Evolutionary conservation across 768 basidiomycete species (phyloP).

Genomic region (Xerocomellus chrysenteron): DNA sequence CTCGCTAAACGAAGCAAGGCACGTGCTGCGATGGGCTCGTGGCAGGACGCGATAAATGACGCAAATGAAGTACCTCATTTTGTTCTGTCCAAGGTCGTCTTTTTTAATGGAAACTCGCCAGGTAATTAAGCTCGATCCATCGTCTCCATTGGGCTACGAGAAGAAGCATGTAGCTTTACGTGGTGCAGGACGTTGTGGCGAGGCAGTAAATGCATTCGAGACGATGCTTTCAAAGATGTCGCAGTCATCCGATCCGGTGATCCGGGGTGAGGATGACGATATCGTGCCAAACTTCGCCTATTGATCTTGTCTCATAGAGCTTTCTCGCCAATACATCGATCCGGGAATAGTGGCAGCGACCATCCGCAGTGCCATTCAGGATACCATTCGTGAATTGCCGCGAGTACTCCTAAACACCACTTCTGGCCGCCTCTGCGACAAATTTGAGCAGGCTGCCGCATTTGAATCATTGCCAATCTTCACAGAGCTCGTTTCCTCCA

Average conservation of each 20-base stretch:
- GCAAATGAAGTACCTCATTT: background rate
- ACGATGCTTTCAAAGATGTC: background rate
- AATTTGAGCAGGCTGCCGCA: background rate
- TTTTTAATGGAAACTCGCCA: background rate
- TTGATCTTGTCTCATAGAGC: background rate
- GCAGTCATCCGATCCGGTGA: background rate
- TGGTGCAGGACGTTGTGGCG: background rate
- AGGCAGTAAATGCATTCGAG: background rate
- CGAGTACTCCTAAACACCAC: background rate
- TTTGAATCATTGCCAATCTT: background rate
- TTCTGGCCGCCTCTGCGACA: background rate
- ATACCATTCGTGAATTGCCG: background rate
- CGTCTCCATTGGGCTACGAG: background rate
- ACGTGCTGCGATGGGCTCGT: background rate
- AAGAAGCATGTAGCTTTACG: slow-evolving; percentile 1
- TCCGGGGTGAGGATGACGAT: background rate
- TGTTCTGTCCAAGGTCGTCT: too few species aligned
- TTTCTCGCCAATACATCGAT: background rate
- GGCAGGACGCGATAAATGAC: slow-evolving; percentile 2
- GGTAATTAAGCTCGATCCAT: slow-evolving; percentile 2
- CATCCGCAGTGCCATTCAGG: background rate
- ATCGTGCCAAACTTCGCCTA: too few species aligned
- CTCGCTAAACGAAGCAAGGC: background rate
- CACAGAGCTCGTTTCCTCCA: background rate
- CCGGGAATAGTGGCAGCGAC: background rate